Base-by-base conservation (phyloP, 2,329 filamentous ascomycete species). In the Epichloe gansuensis region DNA sequence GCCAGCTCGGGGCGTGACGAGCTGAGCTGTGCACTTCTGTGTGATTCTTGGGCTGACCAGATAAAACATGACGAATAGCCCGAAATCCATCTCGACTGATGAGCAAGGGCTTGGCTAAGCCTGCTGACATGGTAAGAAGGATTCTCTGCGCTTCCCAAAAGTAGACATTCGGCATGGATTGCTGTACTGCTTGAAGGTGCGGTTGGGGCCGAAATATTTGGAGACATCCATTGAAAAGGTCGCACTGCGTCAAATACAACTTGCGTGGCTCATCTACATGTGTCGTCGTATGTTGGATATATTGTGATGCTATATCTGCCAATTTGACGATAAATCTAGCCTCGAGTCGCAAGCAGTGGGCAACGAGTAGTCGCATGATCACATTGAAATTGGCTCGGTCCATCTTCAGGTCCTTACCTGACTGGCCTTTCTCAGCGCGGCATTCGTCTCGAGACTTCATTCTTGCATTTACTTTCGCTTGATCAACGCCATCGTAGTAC, bases 61-160 rank as follows among this genome's bases (percentile, higher is more conserved):
- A 63, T 51, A 84, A 62, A 3, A 82, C 76, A 40, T 67, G 58
- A 39, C 75, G 71, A 44, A 84, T 76, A 4, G 78, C 73, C 47
- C 69, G 68, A 53, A 82, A 84, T 21, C 76, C 76, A 1, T 59
- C 56, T 36, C 68, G 68, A 54, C 72, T 71, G 34, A 83, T 71
- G n/a, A 75, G 59, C 4, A 83, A 63, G 3, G 76, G 71, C 7
- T 69, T 71, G 2, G 71, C 61, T 34, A 79, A 66, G 3, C 64
- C 62, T 25, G 73, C 71, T 0, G 78, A 81, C 60, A 76, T 68
- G 17, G 70, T 66, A 25, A 84, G 63, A 31, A 84, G 65, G 5
- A 71, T 64, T 47, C 71, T 74, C 55, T 82, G 77, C 0, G 78
- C 78, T 51, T 75, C 69, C 81, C 81, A 84, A 38, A 67, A 62